These are phyloP conservation scores for Debaryomyces maramus DNA, from an alignment of 805 yeast genomes.

Conservation along the genomic window DNA sequence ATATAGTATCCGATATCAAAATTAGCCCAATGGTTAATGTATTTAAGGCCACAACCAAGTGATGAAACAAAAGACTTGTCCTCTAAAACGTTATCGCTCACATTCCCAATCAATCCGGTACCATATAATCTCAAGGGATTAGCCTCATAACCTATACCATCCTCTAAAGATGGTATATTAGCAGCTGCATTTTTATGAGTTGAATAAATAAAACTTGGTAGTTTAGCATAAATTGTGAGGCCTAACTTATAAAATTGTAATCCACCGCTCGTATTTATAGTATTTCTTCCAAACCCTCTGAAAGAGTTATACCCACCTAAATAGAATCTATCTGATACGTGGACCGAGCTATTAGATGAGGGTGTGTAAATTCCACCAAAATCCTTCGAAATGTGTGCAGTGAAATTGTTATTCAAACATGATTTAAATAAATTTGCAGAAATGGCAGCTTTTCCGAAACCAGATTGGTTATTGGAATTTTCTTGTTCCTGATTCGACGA, in stretches of 20 bases:
- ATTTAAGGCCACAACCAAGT: slow-evolving; percentile 38
- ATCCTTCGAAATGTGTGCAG: slow-evolving; percentile 49
- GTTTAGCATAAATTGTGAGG: slow-evolving; percentile 53
- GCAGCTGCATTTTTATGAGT: slow-evolving; percentile 13
- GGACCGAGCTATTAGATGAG: slow-evolving; percentile 37
- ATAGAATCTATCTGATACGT: slow-evolving; percentile 76
- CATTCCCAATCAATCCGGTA: slow-evolving; percentile 67
- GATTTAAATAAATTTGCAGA: slow-evolving; percentile 39
- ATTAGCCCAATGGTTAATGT: slow-evolving; percentile 40
- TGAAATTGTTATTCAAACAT: slow-evolving; percentile 43
- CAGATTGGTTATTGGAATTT: slow-evolving; percentile 16
- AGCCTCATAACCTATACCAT: slow-evolving; percentile 17
- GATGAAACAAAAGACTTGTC: slow-evolving; percentile 24
- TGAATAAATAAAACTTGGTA: slow-evolving; percentile 48
- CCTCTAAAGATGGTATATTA: slow-evolving; percentile 9
- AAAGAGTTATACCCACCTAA: slow-evolving; percentile 78
- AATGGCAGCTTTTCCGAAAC: slow-evolving; percentile 37
- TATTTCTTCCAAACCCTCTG: slow-evolving; percentile 65
- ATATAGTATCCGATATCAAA: slow-evolving; percentile 42
- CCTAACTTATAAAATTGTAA: slow-evolving; percentile 59
- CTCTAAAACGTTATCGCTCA: slow-evolving; percentile 29
- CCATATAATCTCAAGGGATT: slow-evolving; percentile 53
- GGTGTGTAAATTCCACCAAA: slow-evolving; percentile 56
- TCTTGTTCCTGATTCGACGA: slow-evolving; percentile 32
- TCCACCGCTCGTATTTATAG: slow-evolving; percentile 78